Conservation (phyloP, 176 grass and related monocot genomes). For the Puccinellia tenuiflora region DNA sequence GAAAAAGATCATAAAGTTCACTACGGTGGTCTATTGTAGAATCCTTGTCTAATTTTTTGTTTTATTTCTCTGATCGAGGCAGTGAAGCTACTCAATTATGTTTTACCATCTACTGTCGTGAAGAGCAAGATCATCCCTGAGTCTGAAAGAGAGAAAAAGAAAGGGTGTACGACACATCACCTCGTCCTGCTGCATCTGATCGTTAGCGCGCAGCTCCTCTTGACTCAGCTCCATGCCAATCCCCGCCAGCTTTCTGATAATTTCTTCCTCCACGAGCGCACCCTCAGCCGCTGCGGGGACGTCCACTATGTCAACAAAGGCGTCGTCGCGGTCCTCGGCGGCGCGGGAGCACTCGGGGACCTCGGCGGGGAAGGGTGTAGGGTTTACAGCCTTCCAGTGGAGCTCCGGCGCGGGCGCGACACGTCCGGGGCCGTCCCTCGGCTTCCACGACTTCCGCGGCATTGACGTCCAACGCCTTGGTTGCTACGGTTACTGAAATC, state of each 20-base stretch:
- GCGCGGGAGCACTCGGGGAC: background rate
- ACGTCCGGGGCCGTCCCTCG: background rate
- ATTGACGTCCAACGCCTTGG: background rate
- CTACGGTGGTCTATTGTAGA: background rate
- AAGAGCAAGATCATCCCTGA: background rate
- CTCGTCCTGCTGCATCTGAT: slow-evolving; percentile 57
- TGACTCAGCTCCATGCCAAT: slow-evolving; percentile 27
- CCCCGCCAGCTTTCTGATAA: slow-evolving; percentile 20
- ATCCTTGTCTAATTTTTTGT: background rate
- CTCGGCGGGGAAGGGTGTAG: background rate
- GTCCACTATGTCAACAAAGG: background rate
- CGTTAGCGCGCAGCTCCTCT: slow-evolving; percentile 28
- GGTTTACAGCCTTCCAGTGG: slow-evolving; percentile 10
- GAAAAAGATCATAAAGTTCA: background rate
- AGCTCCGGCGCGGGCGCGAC: background rate
- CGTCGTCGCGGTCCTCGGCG: background rate
- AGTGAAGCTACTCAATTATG: background rate
- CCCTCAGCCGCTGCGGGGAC: background rate
- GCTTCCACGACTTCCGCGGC: slow-evolving; percentile 22
- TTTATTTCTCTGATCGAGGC: background rate
- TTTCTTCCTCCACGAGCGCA: slow-evolving; percentile 24
- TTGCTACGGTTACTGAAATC: background rate
- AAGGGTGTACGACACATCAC: slow-evolving; percentile 15
- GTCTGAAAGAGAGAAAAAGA: background rate
- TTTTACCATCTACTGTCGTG: background rate